phyloP scores from a whole-genome alignment of 108 stramenopile genomes.

The Parmales sp. region DNA sequence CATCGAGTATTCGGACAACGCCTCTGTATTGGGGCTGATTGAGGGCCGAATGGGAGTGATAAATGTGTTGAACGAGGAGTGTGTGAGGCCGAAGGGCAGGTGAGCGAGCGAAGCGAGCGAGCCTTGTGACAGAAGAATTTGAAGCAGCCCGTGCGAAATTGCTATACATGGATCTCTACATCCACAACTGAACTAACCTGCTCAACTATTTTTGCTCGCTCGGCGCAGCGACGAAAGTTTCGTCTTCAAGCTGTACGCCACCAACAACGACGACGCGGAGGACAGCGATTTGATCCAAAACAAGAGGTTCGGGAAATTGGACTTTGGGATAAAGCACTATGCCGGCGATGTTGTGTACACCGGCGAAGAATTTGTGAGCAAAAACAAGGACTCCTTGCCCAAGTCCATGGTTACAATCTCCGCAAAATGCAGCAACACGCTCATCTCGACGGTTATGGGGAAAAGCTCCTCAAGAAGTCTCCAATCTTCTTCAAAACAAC shows the following conservation, averaged over 20 bases:
- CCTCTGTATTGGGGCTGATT: constrained; percentile 66
- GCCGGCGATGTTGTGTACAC: constrained; percentile 85
- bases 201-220: too few relatives aligned
- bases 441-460: constrained; percentile 35
- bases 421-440: constrained; percentile 29
- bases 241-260: constrained; percentile 60
- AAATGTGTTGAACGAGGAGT: constrained; percentile 83
- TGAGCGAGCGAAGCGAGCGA: too few relatives aligned
- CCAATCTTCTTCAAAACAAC: neutral
- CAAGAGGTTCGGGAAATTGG: constrained; percentile 4
- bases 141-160: too few relatives aligned
- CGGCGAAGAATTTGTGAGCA: constrained; percentile 67
- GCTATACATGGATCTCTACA: too few relatives aligned
- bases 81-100: constrained; percentile 69
- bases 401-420: constrained; percentile 60
- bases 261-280: constrained; percentile 24
- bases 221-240: constrained; percentile 67
- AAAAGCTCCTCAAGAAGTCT: neutral
- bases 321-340: constrained; percentile 89
- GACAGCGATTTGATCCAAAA: neutral
- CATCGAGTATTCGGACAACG: constrained; percentile 77
- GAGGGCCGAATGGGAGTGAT: constrained; percentile 80
- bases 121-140: too few relatives aligned
- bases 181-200: too few relatives aligned
- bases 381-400: constrained; percentile 72